Percentiles rank a stretch among this genome's conserved stretches.
Conservation (phyloP, 75 land plant species). For the Larix kaempferi region DNA sequence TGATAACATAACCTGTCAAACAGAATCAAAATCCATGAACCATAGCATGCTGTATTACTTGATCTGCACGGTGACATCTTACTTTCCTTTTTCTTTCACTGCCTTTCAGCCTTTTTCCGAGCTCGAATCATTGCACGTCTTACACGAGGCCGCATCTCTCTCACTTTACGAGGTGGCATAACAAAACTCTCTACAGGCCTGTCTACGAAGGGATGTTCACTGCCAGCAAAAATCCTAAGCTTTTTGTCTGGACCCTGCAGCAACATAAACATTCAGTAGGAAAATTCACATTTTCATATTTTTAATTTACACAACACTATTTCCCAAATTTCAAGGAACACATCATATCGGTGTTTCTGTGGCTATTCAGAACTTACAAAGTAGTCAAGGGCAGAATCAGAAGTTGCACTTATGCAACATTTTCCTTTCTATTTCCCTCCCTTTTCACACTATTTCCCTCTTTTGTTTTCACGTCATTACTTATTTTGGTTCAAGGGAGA, state of each 20-base stretch:
- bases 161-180: constrained; percentile 83
- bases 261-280: neutral
- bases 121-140: constrained; percentile 73
- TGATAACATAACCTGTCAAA: neutral
- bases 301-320: too few relatives aligned
- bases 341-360: too few relatives aligned
- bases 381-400: too few relatives aligned
- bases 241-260: constrained; percentile 85
- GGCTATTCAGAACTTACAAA: too few relatives aligned
- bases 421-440: too few relatives aligned
- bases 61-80: neutral
- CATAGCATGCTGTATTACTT: neutral
- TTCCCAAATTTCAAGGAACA: too few relatives aligned
- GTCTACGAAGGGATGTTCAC: constrained; percentile 79
- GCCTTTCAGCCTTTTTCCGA: constrained; percentile 48
- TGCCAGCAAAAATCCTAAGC: constrained; percentile 75
- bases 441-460: too few relatives aligned
- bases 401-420: too few relatives aligned
- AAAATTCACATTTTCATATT: neutral
- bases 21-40: neutral
- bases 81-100: neutral
- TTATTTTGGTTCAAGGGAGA: too few relatives aligned
- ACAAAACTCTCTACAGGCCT: constrained; percentile 61
- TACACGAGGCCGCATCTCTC: constrained; percentile 75
- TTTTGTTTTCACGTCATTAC: too few relatives aligned